Base-by-base conservation (phyloP, 2,329 filamentous ascomycete genomes). In the Lasiodiplodia sp. region DNA sequence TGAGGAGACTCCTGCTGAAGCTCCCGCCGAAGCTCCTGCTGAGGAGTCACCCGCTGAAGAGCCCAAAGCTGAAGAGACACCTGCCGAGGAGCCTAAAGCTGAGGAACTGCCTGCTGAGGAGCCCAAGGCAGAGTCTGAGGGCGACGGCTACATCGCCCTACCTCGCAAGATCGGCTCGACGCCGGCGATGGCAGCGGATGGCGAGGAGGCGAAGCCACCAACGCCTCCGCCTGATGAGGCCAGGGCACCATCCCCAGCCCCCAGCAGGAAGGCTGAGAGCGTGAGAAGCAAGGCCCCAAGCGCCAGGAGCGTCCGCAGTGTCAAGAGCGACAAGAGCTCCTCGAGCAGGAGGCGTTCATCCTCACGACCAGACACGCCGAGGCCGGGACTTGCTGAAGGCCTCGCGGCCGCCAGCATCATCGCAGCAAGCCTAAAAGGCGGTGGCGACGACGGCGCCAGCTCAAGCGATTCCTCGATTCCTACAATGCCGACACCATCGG, bases 251-350 rank as follows among this genome's bases (percentile, higher is more conserved):
- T 67, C 65, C 2, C 65, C 65, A 5, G 53, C 40, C n/a, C 66
- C 52, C 14, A 68, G 67, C 28, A 47, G 31, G 28, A 68, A 47
- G 31, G 58, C 58, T 10, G 67, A 64, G 34, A 68, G 67, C 58
- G 40, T 68, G 2, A 52, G 44, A 44, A 65, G 57, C 49, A 62
- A 62, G 4, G 57, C 47, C 7, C 57, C 57, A 16, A 68, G 66
- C 57, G 18, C 56, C 47, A 53, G 38, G 25, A 62, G 66, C 40
- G 18, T 51, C n/a, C 47, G 49, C n/a, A 64, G 57, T 38, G 18
- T 40, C 38, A 68, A 68, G 51, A 63, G 66, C n/a, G 28, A 64
- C 28, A 68, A 58, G 55, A 58, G 57, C 34, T 51, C 56, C 0
- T 58, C 66, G 16, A 63, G 66, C 18, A 10, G 38, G 10, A 62